phyloP scores from a whole-genome alignment of 2,329 filamentous ascomycete genomes.

The Dryadomyces sulphureus region DNA sequence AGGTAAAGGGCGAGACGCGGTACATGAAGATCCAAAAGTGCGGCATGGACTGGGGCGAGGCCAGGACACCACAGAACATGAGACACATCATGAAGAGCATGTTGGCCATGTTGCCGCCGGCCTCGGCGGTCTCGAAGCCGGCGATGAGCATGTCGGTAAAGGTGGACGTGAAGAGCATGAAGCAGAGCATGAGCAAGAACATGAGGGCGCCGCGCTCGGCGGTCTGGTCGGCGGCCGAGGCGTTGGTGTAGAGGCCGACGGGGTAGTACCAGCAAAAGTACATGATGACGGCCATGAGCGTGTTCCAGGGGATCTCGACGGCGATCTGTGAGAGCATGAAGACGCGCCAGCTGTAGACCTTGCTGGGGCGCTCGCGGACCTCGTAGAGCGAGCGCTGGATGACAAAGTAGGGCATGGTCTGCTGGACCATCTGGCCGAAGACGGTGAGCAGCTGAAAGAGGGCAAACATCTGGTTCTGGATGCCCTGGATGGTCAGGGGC shows the following conservation, averaged over 20 bases:
- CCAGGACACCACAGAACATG: slow-evolving; percentile 48
- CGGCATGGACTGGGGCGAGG: slow-evolving; percentile 41
- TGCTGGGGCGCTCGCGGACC: slow-evolving; percentile 69
- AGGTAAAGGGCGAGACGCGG: slow-evolving; percentile 68
- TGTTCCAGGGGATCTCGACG: slow-evolving; percentile 81
- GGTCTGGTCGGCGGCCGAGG: slow-evolving; percentile 42
- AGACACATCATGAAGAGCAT: slow-evolving; percentile 43
- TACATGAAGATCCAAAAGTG: slow-evolving; percentile 78
- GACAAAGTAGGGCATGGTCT: slow-evolving; percentile 78
- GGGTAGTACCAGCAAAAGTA: slow-evolving; percentile 71
- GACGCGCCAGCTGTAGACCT: slow-evolving; percentile 72
- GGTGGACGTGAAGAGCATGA: slow-evolving; percentile 57
- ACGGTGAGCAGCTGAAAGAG: slow-evolving; percentile 75
- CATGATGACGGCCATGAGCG: slow-evolving; percentile 50
- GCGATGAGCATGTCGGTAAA: slow-evolving; percentile 64
- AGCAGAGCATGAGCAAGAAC: slow-evolving; percentile 67
- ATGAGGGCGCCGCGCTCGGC: slow-evolving; percentile 60
- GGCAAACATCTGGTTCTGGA: slow-evolving; percentile 77
- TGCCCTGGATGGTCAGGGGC: slow-evolving; percentile 56
- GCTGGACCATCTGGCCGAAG: slow-evolving; percentile 65
- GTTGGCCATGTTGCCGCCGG: slow-evolving; percentile 48
- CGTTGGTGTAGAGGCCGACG: slow-evolving; percentile 61
- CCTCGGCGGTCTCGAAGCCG: slow-evolving; percentile 53
- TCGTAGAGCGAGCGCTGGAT: slow-evolving; percentile 71
- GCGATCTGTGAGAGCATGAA: slow-evolving; percentile 75